Evolutionary conservation across 306 rosid species (phyloP).

Genomic region (Betula pendula): DNA sequence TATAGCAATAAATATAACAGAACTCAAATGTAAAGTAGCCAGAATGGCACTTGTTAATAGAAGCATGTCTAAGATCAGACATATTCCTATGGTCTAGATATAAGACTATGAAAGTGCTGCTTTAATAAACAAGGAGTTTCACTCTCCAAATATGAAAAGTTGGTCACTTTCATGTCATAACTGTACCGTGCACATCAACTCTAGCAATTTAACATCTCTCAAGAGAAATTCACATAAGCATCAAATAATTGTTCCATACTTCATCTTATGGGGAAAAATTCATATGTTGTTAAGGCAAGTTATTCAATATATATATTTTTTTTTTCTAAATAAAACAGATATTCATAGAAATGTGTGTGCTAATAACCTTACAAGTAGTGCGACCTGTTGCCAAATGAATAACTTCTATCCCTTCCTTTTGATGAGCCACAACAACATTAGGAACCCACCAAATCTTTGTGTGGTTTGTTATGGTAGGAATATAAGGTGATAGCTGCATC

Average conservation of each 20-base stretch:
- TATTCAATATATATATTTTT: slow-evolving; percentile 29
- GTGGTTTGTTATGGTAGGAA: slow-evolving; percentile 97
- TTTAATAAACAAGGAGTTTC: slow-evolving; percentile 4
- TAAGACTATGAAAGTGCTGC: slow-evolving; percentile 6
- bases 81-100: not conserved
- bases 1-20: slow-evolving; percentile 11
- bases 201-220: not conserved
- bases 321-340: not conserved
- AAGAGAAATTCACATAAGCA: not conserved
- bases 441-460: slow-evolving; percentile 99
- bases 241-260: not conserved
- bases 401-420: slow-evolving; percentile 94
- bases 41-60: slow-evolving; percentile 8
- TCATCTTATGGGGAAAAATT: not conserved
- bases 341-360: slow-evolving; percentile 8
- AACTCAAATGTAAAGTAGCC: slow-evolving; percentile 11
- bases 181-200: not conserved
- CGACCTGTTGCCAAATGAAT: slow-evolving; percentile 96
- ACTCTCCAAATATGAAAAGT: not conserved
- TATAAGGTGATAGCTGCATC: slow-evolving; percentile 73
- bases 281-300: not conserved
- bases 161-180: not conserved
- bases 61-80: slow-evolving; percentile 11
- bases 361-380: slow-evolving; percentile 80
- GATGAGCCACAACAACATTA: slow-evolving; percentile 95